phyloP scores from a whole-genome alignment of 495 filamentous ascomycete genomes.

The Bryoglossum gracile region DNA sequence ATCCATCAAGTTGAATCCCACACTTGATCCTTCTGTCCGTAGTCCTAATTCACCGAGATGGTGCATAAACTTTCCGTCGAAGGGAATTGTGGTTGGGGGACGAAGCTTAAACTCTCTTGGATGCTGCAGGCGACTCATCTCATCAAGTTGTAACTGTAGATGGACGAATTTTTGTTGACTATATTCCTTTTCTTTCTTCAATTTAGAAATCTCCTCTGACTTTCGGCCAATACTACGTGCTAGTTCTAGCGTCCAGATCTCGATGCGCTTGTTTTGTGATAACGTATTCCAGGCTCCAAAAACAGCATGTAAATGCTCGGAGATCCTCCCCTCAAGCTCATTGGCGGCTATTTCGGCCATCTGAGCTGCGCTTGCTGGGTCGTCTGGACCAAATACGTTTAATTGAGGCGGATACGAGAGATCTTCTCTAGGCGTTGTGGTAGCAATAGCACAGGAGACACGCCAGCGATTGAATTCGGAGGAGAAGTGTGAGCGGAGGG shows the following conservation, averaged over 20 bases:
- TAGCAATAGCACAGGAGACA: slow-evolving; percentile 29
- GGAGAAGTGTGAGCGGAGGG: slow-evolving; percentile 56
- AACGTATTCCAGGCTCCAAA: slow-evolving; percentile 65
- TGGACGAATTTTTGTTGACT: slow-evolving; percentile 66
- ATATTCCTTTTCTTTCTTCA: slow-evolving; percentile 53
- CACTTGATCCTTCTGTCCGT: slow-evolving; percentile 10
- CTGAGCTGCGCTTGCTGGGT: slow-evolving; percentile 20
- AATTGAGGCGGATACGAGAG: slow-evolving; percentile 18
- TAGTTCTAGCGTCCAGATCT: slow-evolving; percentile 73
- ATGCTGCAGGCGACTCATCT: slow-evolving; percentile 59
- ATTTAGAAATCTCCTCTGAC: slow-evolving; percentile 53
- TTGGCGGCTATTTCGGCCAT: slow-evolving; percentile 36
- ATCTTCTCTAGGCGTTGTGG: slow-evolving; percentile 25
- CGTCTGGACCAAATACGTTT: slow-evolving; percentile 15
- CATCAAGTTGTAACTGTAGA: slow-evolving; percentile 61
- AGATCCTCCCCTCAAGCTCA: slow-evolving; percentile 44
- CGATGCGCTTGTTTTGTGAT: slow-evolving; percentile 44
- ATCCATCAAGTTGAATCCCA: slow-evolving; percentile 37
- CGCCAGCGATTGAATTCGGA: slow-evolving; percentile 59
- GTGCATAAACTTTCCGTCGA: slow-evolving; percentile 38
- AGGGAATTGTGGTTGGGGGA: slow-evolving; percentile 53
- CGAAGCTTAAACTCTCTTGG: slow-evolving; percentile 64
- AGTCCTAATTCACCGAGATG: slow-evolving; percentile 30
- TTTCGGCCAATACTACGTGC: slow-evolving; percentile 64
- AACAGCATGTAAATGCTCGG: slow-evolving; percentile 59